Percentiles rank a stretch among this genome's conserved stretches.
Evolutionary conservation across 768 basidiomycete species (phyloP).

Genomic region (Boletus edulis): DNA sequence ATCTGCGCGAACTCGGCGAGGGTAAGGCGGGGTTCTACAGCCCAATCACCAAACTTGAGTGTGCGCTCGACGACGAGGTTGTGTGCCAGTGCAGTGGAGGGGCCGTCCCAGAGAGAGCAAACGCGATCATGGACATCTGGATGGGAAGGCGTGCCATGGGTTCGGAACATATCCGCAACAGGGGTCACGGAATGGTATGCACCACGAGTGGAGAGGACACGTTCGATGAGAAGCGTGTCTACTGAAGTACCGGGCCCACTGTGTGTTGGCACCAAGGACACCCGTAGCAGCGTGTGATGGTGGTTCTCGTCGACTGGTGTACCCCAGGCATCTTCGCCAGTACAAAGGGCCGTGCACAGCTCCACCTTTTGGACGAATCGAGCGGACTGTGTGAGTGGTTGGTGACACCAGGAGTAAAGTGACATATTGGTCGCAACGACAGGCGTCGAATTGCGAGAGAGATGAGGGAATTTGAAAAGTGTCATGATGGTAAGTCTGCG

Average conservation of each 20-base stretch:
- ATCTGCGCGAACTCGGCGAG: conserved; percentile 10
- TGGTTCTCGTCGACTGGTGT: background rate
- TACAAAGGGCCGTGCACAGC: conserved; percentile 6
- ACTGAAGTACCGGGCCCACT: background rate
- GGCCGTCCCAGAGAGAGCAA: background rate
- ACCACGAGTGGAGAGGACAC: conserved; percentile 13
- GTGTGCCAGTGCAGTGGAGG: background rate
- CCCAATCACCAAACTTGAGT: background rate
- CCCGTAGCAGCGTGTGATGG: conserved; percentile 9
- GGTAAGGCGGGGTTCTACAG: background rate
- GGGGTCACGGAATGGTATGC: conserved; percentile 6
- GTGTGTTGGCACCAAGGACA: background rate
- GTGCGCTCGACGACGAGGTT: conserved; percentile 10
- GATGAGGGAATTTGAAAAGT: background rate
- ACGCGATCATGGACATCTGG: conserved; percentile 12
- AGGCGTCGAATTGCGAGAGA: conserved; percentile 1
- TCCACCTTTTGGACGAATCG: conserved; percentile 11
- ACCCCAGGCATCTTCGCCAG: background rate
- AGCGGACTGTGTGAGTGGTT: background rate
- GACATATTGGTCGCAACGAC: conserved; percentile 1
- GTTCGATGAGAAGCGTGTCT: conserved; percentile 12
- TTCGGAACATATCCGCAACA: background rate
- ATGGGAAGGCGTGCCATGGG: background rate
- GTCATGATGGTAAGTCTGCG: background rate
- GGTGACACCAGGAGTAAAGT: background rate